Evolutionary conservation across 768 basidiomycete species (phyloP), one percentile per base, ranked within the genome.

Genomic region (Chlorophyllum brunneum): DNA sequence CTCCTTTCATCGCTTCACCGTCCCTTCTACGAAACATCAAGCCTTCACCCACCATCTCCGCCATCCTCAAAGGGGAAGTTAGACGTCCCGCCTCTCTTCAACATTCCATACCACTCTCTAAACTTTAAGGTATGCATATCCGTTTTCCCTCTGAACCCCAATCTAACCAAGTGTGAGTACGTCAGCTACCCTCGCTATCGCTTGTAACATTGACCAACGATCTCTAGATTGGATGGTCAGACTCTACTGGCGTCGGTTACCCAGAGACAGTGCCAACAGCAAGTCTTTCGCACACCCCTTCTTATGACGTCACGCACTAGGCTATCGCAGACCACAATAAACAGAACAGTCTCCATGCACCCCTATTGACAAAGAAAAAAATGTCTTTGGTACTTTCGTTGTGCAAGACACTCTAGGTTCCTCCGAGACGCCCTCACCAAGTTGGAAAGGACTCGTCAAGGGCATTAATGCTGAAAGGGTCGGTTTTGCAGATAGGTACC

Each of bases 241-340:
- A 75, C 3, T 78, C 77, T 57, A 78, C 75, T 18, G 76, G 76
- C 20, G 76, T 78, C 8, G 76, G 76, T 11, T 78, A 78, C 56
- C 76, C 76, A 22, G 77, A 78, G 55, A 62, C 61, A 3, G 67
- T 74, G 22, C 76, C 75, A 15, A 70, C 73, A 0, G 74, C 74
- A 52, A 29, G 71, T 68, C 16, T 39, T 15, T 38, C 30, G 13
- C 40, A 24, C 23, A 16, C 48, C 38, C 6, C 49, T 8, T 26
- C 10, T n/a, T 33, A 38, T 26, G 8, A 23, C n/a, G 23, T 26
- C 22, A 37, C 11, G 16, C 31, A 2, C 1, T 30, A 75, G 73
- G 75, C 75, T 18, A 77, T 78, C 31, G 76, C 76, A 20, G 70
- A 76, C 55, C 64, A 76, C 53, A 59, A 72, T 42, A 72, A 75